Conservation (phyloP, 345 rosid species). For the Syzygium aromaticum region DNA sequence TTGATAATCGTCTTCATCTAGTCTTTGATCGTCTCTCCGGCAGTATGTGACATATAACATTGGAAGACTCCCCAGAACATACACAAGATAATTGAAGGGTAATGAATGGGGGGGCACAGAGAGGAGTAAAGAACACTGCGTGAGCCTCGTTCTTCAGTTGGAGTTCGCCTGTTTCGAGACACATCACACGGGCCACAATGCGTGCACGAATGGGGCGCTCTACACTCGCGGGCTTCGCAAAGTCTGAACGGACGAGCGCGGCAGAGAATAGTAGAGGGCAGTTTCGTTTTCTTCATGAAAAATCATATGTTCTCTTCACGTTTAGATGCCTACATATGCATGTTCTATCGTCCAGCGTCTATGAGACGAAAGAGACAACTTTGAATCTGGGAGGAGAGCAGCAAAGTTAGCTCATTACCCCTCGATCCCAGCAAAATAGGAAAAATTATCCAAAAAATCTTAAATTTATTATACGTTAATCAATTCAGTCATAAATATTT, state of each 20-base stretch:
- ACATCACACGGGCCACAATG: background rate
- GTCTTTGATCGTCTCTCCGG: background rate
- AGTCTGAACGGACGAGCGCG: background rate
- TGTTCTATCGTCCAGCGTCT: background rate
- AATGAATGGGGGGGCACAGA: too few relatives aligned
- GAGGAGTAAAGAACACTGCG: background rate
- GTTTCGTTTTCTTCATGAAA: background rate
- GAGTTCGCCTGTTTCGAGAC: background rate
- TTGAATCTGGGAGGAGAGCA: background rate
- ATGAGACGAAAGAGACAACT: background rate
- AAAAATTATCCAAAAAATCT: too few relatives aligned
- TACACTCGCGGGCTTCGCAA: background rate
- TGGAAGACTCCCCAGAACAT: background rate
- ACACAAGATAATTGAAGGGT: background rate
- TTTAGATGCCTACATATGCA: background rate
- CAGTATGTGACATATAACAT: background rate
- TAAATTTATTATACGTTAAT: too few relatives aligned
- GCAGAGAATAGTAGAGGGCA: background rate
- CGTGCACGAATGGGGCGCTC: background rate
- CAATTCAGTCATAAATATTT: too few relatives aligned
- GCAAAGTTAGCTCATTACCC: background rate
- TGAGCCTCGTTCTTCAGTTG: background rate
- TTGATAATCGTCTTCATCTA: background rate
- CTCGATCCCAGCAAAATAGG: too few relatives aligned
- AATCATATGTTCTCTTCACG: background rate